Percentiles rank a stretch among this genome's conserved stretches.
These are phyloP conservation scores for Hypoxylon rubiginosum DNA, from an alignment of 2,329 filamentous ascomycete genomes.

Conservation along the genomic window DNA sequence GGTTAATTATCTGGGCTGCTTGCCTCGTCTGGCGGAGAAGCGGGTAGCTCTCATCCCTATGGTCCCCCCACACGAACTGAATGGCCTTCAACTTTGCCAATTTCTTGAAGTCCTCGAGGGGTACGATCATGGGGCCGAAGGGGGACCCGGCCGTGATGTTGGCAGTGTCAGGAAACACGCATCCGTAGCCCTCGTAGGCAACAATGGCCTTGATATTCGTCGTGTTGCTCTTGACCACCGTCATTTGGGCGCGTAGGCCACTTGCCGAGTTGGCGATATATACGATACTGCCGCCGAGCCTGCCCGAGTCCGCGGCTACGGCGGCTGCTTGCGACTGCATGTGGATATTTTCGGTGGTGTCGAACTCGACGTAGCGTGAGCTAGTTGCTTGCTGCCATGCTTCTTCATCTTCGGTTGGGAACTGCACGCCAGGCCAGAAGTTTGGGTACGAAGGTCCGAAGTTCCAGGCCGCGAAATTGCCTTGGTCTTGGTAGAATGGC, in stretches of 20 bases:
- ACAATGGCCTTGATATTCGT: slow-evolving; percentile 56
- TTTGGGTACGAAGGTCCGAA: slow-evolving; percentile 50
- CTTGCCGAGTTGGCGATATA: slow-evolving; percentile 54
- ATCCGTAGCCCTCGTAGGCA: slow-evolving; percentile 46
- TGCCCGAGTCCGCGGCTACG: slow-evolving; percentile 52
- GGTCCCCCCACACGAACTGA: slow-evolving; percentile 48
- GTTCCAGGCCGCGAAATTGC: slow-evolving; percentile 55
- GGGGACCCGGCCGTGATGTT: slow-evolving; percentile 44
- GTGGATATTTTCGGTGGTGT: slow-evolving; percentile 51
- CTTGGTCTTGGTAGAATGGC: slow-evolving; percentile 53
- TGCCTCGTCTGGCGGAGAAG: slow-evolving; percentile 42
- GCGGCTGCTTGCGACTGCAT: slow-evolving; percentile 53
- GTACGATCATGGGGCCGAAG: slow-evolving; percentile 45
- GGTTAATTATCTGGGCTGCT: slow-evolving; percentile 47
- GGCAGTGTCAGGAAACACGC: slow-evolving; percentile 45
- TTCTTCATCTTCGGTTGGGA: slow-evolving; percentile 49
- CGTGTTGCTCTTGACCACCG: slow-evolving; percentile 52
- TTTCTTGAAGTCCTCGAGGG: slow-evolving; percentile 49
- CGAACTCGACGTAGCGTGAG: slow-evolving; percentile 54
- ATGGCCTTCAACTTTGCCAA: slow-evolving; percentile 43
- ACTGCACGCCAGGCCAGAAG: slow-evolving; percentile 55
- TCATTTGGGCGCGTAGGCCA: slow-evolving; percentile 53
- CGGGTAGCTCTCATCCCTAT: slow-evolving; percentile 42
- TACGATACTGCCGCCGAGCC: slow-evolving; percentile 50
- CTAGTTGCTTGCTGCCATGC: slow-evolving; percentile 54